Percentiles rank a stretch among this genome's conserved stretches.
These are phyloP conservation scores for Cyphellophora attinorum DNA, from an alignment of 2,329 filamentous ascomycete genomes.

Conservation along the genomic window DNA sequence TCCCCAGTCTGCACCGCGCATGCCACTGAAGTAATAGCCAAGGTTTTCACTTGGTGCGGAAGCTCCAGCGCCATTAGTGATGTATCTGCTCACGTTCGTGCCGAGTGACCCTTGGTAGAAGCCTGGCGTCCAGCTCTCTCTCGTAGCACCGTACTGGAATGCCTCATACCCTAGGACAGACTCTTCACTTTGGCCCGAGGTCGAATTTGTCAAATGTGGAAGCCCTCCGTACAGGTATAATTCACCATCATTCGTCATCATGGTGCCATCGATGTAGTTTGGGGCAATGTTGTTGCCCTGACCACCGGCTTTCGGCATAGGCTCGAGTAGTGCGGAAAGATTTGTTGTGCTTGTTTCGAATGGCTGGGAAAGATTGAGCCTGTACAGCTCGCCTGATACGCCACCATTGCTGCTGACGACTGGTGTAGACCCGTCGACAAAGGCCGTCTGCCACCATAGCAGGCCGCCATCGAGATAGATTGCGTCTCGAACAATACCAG, in stretches of 20 bases:
- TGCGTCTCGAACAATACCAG: conserved; percentile 14
- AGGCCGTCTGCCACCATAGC: conserved; percentile 17
- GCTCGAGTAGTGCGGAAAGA: conserved; percentile 44
- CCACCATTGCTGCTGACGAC: conserved; percentile 15
- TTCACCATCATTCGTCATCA: conserved; percentile 56
- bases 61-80: conserved; percentile 55
- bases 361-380: conserved; percentile 48
- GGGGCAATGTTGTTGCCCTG: conserved; percentile 28
- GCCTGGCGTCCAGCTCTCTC: conserved; percentile 32
- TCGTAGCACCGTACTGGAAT: conserved; percentile 42
- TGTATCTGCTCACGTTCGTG: conserved; percentile 45
- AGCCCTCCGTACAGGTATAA: conserved; percentile 50
- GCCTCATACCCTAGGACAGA: conserved; percentile 42
- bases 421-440: conserved; percentile 15
- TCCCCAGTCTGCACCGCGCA: conserved; percentile 42
- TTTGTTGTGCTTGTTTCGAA: conserved; percentile 45
- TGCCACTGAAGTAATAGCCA: conserved; percentile 62
- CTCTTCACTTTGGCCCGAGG: conserved; percentile 23
- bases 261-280: conserved; percentile 52
- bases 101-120: conserved; percentile 36
- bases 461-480: conserved; percentile 16
- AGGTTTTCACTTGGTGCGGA: conserved; percentile 61
- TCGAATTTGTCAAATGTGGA: conserved; percentile 25
- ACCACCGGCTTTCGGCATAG: conserved; percentile 39
- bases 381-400: conserved; percentile 42